Percentiles rank a stretch among this genome's conserved stretches.
These are phyloP conservation scores for Lepidopterella palustris DNA, from an alignment of 495 filamentous ascomycete species.

Conservation along the genomic window DNA sequence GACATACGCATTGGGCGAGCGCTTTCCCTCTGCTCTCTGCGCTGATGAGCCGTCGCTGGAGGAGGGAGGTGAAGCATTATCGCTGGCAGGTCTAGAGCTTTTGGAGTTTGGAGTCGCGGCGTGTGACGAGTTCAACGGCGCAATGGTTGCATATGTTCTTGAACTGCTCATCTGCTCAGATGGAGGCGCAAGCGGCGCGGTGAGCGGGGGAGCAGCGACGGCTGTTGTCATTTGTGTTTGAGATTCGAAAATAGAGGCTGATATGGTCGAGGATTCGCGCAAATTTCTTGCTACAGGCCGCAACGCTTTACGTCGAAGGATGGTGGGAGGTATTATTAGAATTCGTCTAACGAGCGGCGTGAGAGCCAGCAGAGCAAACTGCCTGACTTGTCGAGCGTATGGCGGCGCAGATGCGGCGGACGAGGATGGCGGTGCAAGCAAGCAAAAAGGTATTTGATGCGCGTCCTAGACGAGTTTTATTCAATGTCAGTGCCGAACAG, in stretches of 20 bases:
- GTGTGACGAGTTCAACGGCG: slow-evolving; percentile 29
- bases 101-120: slow-evolving; percentile 26
- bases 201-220: slow-evolving; percentile 26
- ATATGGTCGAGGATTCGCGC: slow-evolving; percentile 7
- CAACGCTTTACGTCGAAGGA: slow-evolving; percentile 17
- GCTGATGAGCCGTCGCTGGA: slow-evolving; percentile 32
- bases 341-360: not conserved
- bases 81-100: slow-evolving; percentile 14
- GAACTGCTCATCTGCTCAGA: slow-evolving; percentile 12
- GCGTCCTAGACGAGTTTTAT: not conserved
- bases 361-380: slow-evolving; percentile 9
- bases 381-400: not conserved
- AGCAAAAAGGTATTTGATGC: not conserved
- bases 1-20: slow-evolving; percentile 52
- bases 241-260: not conserved
- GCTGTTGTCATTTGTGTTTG: slow-evolving; percentile 25
- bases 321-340: not conserved
- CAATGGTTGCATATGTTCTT: slow-evolving; percentile 31
- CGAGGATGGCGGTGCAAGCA: not conserved
- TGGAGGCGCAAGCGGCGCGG: slow-evolving; percentile 25
- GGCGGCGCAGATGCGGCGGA: not conserved
- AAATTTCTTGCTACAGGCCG: slow-evolving; percentile 9
- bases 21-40: slow-evolving; percentile 43
- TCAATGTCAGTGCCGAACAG: not conserved
- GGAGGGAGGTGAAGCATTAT: slow-evolving; percentile 28